phyloP scores from a whole-genome alignment of 2,329 filamentous ascomycete genomes.

The Epichloe sp. region DNA sequence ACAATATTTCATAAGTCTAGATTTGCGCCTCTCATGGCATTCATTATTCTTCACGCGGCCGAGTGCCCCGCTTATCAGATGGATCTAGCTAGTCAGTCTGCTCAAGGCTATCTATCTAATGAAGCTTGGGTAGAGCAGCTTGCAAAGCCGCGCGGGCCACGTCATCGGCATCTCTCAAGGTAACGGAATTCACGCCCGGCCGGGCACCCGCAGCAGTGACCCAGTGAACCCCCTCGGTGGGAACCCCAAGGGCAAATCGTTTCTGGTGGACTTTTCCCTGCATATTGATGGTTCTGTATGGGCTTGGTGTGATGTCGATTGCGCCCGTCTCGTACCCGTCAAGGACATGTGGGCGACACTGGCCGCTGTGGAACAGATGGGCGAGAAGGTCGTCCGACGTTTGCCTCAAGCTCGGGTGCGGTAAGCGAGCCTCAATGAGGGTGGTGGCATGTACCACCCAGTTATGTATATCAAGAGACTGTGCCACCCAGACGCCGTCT shows the following conservation, averaged over 20 bases:
- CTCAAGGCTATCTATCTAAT: no score
- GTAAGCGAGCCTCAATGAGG: conserved; percentile 3
- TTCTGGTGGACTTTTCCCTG: conserved; percentile 1
- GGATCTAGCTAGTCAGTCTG: no score
- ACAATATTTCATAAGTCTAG: no score
- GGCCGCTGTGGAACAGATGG: background rate
- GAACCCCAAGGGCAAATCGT: conserved; percentile 3
- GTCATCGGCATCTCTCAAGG: conserved; percentile 3
- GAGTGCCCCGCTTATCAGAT: no score
- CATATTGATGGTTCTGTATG: background rate
- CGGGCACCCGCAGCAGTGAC: conserved; percentile 4
- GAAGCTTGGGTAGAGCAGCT: background rate
- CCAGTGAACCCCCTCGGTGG: conserved; percentile 5
- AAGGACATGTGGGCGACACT: conserved; percentile 3
- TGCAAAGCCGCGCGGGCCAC: conserved; percentile 4
- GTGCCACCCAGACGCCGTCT: background rate
- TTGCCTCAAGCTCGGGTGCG: background rate
- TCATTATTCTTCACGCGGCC: no score
- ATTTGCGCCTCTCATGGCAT: no score
- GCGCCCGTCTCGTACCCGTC: conserved; percentile 4
- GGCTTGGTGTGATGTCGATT: conserved; percentile 3
- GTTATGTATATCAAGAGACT: background rate
- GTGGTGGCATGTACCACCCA: background rate
- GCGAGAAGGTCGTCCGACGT: conserved; percentile 2
- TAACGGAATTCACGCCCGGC: conserved; percentile 5